Percentiles rank a stretch among this genome's conserved stretches.
Conservation (phyloP, 2,329 filamentous ascomycete species). For the Fusarium miscanthi region DNA sequence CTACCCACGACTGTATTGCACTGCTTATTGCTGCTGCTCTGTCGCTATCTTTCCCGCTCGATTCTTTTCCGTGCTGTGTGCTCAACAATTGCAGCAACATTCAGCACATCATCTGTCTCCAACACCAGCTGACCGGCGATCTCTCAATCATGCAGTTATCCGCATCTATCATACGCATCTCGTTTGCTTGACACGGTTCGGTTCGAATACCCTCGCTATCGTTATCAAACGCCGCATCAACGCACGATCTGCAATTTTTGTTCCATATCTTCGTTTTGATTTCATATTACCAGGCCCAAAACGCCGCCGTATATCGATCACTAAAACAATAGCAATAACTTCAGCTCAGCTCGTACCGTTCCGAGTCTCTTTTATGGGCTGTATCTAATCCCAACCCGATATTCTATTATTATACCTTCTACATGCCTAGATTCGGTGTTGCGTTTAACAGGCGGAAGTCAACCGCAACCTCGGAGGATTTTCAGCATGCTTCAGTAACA, state of each 20-base stretch:
- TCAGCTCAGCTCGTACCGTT: slow-evolving; percentile 8
- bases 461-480: slow-evolving; percentile 64
- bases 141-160: slow-evolving; percentile 45
- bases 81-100: slow-evolving; percentile 21
- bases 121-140: slow-evolving; percentile 38
- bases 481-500: slow-evolving; percentile 62
- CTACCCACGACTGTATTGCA: neutral
- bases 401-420: slow-evolving; percentile 44
- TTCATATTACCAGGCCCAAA: slow-evolving; percentile 13
- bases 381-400: slow-evolving; percentile 38
- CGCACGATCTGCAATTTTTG: slow-evolving; percentile 36
- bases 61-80: slow-evolving; percentile 6
- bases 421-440: slow-evolving; percentile 72
- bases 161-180: slow-evolving; percentile 39
- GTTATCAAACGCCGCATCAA: slow-evolving; percentile 10
- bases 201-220: slow-evolving; percentile 38
- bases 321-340: slow-evolving; percentile 23
- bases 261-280: slow-evolving; percentile 22
- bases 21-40: slow-evolving; percentile 4
- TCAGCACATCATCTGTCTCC: slow-evolving; percentile 24
- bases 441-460: slow-evolving; percentile 70
- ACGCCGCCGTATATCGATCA: slow-evolving; percentile 32
- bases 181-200: slow-evolving; percentile 40
- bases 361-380: slow-evolving; percentile 41
- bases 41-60: slow-evolving; percentile 7